These are phyloP conservation scores for Moringa oleifera DNA, from an alignment of 345 rosid genomes.

Conservation along the genomic window DNA sequence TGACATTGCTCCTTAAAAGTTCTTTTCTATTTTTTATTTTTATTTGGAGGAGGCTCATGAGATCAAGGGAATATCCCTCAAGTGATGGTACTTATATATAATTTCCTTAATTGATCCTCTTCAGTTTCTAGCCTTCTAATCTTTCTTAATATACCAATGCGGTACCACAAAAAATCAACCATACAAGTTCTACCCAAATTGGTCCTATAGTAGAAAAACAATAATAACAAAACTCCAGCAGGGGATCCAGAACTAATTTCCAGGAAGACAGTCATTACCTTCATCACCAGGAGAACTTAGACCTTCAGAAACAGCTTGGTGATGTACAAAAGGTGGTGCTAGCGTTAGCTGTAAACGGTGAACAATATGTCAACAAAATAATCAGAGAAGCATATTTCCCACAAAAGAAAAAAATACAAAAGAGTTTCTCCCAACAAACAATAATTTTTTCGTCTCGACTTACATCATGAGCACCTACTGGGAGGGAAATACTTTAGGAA, in stretches of 20 bases:
- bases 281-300: slow-evolving; percentile 34
- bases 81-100: too few relatives aligned
- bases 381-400: slow-evolving; percentile 1
- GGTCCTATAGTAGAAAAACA: neutral
- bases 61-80: too few relatives aligned
- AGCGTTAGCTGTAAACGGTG: slow-evolving; percentile 50
- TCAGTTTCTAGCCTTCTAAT: too few relatives aligned
- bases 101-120: too few relatives aligned
- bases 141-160: neutral
- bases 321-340: slow-evolving; percentile 34
- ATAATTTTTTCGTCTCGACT: slow-evolving; percentile 17
- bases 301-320: slow-evolving; percentile 35
- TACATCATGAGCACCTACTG: slow-evolving; percentile 46
- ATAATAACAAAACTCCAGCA: too few relatives aligned
- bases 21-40: too few relatives aligned
- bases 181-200: neutral
- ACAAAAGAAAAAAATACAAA: neutral
- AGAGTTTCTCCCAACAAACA: slow-evolving; percentile 1
- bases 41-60: too few relatives aligned
- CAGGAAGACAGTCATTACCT: slow-evolving; percentile 21
- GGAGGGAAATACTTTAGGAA: slow-evolving; percentile 44
- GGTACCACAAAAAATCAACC: neutral
- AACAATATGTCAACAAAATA: slow-evolving; percentile 7
- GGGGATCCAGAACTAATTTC: too few relatives aligned
- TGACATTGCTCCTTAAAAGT: too few relatives aligned